Percentiles rank a stretch among this genome's conserved stretches.
These are phyloP conservation scores for Pseudofabraea citricarpa DNA, from an alignment of 2,329 filamentous ascomycete species.

Conservation along the genomic window DNA sequence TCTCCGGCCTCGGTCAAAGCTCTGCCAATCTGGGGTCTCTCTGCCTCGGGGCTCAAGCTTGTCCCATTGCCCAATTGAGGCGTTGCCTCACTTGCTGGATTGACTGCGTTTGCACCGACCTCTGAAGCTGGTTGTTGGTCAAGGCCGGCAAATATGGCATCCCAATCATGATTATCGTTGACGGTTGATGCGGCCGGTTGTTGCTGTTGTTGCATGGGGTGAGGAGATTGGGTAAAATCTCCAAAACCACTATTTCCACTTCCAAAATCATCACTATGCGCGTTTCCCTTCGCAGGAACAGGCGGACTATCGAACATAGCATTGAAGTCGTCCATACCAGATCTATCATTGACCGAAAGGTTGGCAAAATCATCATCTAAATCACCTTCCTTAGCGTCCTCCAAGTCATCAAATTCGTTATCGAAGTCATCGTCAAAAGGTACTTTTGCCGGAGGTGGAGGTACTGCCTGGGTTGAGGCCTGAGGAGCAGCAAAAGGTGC, in stretches of 20 bases:
- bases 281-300: conserved; percentile 21
- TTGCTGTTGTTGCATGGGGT: conserved; percentile 30
- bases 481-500: conserved; percentile 18
- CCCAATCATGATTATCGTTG: conserved; percentile 74
- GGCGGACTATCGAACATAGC: conserved; percentile 68
- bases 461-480: conserved; percentile 23
- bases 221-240: conserved; percentile 45
- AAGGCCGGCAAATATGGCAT: conserved; percentile 83
- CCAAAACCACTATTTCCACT: conserved; percentile 28
- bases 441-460: conserved; percentile 36
- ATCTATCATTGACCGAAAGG: conserved; percentile 55
- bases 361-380: conserved; percentile 77
- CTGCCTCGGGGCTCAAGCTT: conserved; percentile 9
- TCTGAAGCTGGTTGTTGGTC: conserved; percentile 47
- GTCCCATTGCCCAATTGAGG: conserved; percentile 18
- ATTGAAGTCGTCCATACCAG: conserved; percentile 73
- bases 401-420: conserved; percentile 75
- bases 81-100: conserved; percentile 8
- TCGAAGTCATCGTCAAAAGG: conserved; percentile 75
- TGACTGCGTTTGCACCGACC: no score
- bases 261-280: conserved; percentile 22
- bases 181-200: conserved; percentile 29
- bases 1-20: conserved; percentile 69
- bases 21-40: conserved; percentile 50
- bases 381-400: conserved; percentile 77